Conservation (phyloP, 352 stramenopile genomes). For the Phytophthora megakarya region DNA sequence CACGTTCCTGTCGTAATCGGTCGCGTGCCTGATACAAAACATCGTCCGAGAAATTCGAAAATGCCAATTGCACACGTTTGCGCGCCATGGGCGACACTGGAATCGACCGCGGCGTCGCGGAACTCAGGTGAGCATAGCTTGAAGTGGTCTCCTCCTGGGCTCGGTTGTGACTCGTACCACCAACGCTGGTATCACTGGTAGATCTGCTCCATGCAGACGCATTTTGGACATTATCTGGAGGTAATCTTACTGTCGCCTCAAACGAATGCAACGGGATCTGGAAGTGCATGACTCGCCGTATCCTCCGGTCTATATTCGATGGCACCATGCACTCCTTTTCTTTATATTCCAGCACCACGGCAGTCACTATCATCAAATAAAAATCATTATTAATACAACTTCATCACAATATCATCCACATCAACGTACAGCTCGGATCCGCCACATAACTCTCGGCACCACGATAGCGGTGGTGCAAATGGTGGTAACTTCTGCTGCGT, state of each 20-base stretch:
- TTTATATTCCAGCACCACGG: constrained; percentile 86
- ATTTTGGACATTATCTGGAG: constrained; percentile 36
- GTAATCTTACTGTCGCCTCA: constrained; percentile 81
- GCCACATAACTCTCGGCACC: constrained; percentile 60
- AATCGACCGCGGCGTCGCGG: constrained; percentile 80
- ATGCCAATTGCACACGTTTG: constrained; percentile 75
- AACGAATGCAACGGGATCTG: constrained; percentile 85
- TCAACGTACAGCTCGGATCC: constrained; percentile 65
- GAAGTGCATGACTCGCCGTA: constrained; percentile 90
- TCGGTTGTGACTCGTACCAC: constrained; percentile 20
- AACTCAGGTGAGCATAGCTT: constrained; percentile 50
- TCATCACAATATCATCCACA: constrained; percentile 11
- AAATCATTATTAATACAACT: constrained; percentile 8
- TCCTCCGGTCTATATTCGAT: constrained; percentile 82
- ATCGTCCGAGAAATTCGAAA: constrained; percentile 86
- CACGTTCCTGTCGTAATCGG: constrained; percentile 72
- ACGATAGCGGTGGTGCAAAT: constrained; percentile 30
- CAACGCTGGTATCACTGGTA: constrained; percentile 22
- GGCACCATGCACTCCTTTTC: constrained; percentile 86
- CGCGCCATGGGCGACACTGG: constrained; percentile 75
- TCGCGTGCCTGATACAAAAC: constrained; percentile 84
- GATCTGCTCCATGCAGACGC: constrained; percentile 21
- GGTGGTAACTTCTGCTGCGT: constrained; percentile 40
- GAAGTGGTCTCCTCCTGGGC: constrained; percentile 42
- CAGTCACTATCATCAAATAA: constrained; percentile 55